phyloP scores from a whole-genome alignment of 169 alveolate genomes.

The Prorocentrum cordatum region DNA sequence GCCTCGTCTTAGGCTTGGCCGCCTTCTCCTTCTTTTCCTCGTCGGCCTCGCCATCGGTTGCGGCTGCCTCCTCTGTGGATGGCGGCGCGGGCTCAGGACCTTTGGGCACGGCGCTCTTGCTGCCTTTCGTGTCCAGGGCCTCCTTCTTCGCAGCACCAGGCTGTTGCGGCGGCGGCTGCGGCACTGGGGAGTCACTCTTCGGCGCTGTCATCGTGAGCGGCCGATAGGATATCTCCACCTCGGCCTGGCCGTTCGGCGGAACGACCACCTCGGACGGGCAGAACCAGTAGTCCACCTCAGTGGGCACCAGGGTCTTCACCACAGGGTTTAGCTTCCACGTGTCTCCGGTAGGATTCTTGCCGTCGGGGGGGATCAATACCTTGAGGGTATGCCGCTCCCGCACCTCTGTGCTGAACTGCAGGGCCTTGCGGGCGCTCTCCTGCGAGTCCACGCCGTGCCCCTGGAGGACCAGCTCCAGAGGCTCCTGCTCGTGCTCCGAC shows the following conservation, averaged over 20 bases:
- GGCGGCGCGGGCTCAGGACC: no score
- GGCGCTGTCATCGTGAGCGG: slow-evolving; percentile 72
- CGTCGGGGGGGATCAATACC: no score
- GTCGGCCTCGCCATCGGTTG: not conserved
- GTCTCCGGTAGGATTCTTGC: no score
- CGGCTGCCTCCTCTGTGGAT: slow-evolving; percentile 34
- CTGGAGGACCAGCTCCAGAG: not conserved
- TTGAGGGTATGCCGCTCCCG: no score
- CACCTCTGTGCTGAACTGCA: not conserved
- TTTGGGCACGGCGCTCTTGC: no score
- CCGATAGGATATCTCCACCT: slow-evolving; percentile 53
- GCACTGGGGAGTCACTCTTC: no score
- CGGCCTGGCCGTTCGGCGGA: slow-evolving; percentile 63
- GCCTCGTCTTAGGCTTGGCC: slow-evolving; percentile 46
- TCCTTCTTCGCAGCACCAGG: no score
- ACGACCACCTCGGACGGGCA: slow-evolving; percentile 69
- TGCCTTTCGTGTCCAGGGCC: no score
- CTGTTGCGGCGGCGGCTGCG: no score
- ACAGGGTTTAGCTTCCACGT: not conserved
- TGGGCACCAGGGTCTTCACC: not conserved
- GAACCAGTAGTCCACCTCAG: not conserved
- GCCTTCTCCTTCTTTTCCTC: not conserved
- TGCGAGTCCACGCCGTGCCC: not conserved
- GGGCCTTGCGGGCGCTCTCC: not conserved
- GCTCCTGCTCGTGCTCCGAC: not conserved